A percentile compares a stretch with the other conserved stretches of the same genome.
Evolutionary conservation across 106 monocot genomes (phyloP).

Genomic region (Dioscorea dumetorum): DNA sequence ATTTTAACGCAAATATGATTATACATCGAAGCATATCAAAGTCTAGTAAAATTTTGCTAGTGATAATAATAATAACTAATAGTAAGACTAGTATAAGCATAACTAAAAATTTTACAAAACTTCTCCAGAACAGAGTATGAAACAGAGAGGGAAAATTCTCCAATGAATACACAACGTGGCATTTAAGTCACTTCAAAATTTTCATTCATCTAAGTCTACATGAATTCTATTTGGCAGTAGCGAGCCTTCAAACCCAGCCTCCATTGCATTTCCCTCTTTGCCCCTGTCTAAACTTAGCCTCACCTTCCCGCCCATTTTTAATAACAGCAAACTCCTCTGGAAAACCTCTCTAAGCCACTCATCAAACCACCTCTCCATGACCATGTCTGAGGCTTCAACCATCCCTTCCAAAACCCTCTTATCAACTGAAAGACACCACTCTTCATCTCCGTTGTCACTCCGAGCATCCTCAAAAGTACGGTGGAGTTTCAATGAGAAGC

Average conservation of each 20-base stretch:
- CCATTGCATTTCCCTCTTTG: conserved; percentile 25
- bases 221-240: conserved; percentile 53
- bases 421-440: conserved; percentile 21
- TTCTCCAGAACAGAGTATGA: no score
- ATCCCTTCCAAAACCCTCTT: conserved; percentile 36
- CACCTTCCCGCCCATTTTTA: conserved; percentile 63
- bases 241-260: conserved; percentile 53
- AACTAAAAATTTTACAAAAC: no score
- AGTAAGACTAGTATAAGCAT: no score
- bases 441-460: neutral
- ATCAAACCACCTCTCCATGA: conserved; percentile 50
- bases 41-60: no score
- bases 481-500: conserved; percentile 24
- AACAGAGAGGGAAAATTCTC: no score
- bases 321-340: conserved; percentile 36
- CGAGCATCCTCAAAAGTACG: conserved; percentile 18
- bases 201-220: neutral
- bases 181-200: no score
- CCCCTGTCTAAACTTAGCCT: conserved; percentile 30
- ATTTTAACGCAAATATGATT: no score
- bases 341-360: conserved; percentile 74
- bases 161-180: no score
- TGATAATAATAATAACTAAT: no score
- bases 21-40: no score
- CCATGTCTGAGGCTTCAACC: conserved; percentile 39